Base-by-base conservation (phyloP, 2,329 filamentous ascomycete genomes). In the Sporothrix schenckii region DNA sequence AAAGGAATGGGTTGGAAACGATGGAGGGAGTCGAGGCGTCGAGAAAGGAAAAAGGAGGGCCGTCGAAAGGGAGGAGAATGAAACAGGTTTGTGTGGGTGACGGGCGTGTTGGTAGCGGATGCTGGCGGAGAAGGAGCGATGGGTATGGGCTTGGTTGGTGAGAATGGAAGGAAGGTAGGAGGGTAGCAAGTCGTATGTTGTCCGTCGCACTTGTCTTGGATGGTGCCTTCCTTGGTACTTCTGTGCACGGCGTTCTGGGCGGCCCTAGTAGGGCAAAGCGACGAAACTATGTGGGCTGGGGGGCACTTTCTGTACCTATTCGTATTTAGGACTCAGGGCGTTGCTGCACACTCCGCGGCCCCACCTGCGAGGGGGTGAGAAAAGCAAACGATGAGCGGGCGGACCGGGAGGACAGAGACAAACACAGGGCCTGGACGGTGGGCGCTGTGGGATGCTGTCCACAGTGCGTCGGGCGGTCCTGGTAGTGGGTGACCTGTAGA, bases 401-500 rank as follows among this genome's bases (percentile, higher is more conserved):
- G 58, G 58, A 61, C 58, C 58, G 39, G 39, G 2, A 47, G n/a
- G 52, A 30, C 3, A 54, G 52, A 54, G 19, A 4, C 21, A 6
- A 41, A 67, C 21, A 66, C 44, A 34, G 24, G 24, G 44, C 41
- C 44, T 41, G 39, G 11, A 6, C 41, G 41, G 5, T 5, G 41
- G 41, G 10, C 41, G 41, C 41, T 13, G 47, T 66, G 27, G 27
- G 47, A 34, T 30, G 21, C 21, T 4, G 60, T 63, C 13, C 39
- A 61, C 58, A 47, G 61, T 50, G 47, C 21, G 54, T 58, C 53
- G 16, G 34, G 1, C 11, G 34, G 21, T 61, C 34, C 56, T 54
- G 52, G 58, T 47, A 11, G 67, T 47, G 67, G 21, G 67, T 61
- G 67, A 69, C 67, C 41, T 61, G 53, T 69, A 27, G 54, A 69